A percentile compares a stretch with the other conserved stretches of the same genome.
phyloP scores from a whole-genome alignment of 108 stramenopile genomes.

The Discostella pseudostelligera region DNA sequence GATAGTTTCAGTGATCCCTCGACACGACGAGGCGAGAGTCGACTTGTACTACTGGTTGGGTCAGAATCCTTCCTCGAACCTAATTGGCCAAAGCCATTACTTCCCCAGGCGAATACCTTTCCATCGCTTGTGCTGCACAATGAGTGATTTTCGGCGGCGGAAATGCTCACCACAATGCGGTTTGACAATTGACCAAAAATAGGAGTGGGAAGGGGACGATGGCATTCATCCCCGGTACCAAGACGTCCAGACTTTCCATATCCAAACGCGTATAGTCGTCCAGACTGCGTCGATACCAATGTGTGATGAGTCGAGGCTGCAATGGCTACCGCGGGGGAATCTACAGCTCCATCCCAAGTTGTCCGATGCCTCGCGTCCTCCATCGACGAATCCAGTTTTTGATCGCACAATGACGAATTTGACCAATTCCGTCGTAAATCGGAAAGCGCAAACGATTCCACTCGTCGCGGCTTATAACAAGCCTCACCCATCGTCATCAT shows the following conservation, averaged over 20 bases:
- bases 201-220: constrained; percentile 65
- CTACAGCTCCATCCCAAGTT: constrained; percentile 17
- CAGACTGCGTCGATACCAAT: constrained; percentile 60
- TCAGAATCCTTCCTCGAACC: constrained; percentile 22
- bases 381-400: background rate
- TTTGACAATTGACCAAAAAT: constrained; percentile 59
- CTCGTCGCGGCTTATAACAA: constrained; percentile 40
- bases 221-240: constrained; percentile 65
- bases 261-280: constrained; percentile 76
- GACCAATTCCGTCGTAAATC: constrained; percentile 40
- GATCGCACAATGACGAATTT: background rate
- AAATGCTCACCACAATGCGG: constrained; percentile 58
- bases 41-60: constrained; percentile 16
- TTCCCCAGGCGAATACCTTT: constrained; percentile 72
- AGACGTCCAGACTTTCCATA: constrained; percentile 78
- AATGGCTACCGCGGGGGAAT: constrained; percentile 64
- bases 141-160: constrained; percentile 86
- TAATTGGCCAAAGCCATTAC: constrained; percentile 83
- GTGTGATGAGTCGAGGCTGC: constrained; percentile 82
- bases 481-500: background rate
- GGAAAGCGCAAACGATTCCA: constrained; percentile 44
- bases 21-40: constrained; percentile 66
- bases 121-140: constrained; percentile 68
- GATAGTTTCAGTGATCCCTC: constrained; percentile 61
- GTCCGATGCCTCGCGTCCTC: background rate